A percentile compares a stretch with the other conserved stretches of the same genome.
phyloP scores from a whole-genome alignment of 2,329 filamentous ascomycete species.

The Colletotrichum sp. region DNA sequence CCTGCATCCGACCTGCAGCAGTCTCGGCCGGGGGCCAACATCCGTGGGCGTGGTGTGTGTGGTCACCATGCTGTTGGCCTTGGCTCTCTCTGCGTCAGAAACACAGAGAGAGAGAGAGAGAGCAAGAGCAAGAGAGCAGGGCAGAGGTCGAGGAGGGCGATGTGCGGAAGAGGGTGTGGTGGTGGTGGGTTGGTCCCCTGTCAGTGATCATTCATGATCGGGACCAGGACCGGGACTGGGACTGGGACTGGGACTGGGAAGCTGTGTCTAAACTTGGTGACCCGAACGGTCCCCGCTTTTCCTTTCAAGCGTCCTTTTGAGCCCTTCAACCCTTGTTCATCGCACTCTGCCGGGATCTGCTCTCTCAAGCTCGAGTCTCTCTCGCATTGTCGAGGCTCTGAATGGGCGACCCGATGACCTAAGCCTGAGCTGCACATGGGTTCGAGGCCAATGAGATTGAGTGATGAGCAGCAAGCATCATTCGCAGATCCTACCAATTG shows the following conservation, averaged over 20 bases:
- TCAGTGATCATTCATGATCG: background rate
- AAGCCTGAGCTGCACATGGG: background rate
- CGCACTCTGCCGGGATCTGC: background rate
- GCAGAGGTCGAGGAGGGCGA: background rate
- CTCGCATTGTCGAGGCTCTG: background rate
- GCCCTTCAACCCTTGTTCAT: background rate
- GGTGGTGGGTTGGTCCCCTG: background rate
- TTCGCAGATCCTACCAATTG: background rate
- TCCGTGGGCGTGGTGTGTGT: background rate
- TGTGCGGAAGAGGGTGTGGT: background rate
- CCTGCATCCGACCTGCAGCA: background rate
- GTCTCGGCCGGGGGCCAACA: background rate
- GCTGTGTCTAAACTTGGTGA: background rate
- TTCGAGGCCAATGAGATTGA: slow-evolving; percentile 3
- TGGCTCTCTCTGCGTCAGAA: background rate
- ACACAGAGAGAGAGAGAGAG: background rate
- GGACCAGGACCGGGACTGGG: background rate
- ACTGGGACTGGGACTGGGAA: background rate
- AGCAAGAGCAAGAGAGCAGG: background rate
- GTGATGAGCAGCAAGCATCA: slow-evolving; percentile 17
- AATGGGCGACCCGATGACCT: background rate
- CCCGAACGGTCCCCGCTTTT: slow-evolving; percentile 10
- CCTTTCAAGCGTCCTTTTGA: slow-evolving; percentile 6
- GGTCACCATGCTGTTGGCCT: background rate
- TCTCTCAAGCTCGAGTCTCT: background rate